Conservation (phyloP, 768 basidiomycete genomes). For the Coprinopsis cinerea region DNA sequence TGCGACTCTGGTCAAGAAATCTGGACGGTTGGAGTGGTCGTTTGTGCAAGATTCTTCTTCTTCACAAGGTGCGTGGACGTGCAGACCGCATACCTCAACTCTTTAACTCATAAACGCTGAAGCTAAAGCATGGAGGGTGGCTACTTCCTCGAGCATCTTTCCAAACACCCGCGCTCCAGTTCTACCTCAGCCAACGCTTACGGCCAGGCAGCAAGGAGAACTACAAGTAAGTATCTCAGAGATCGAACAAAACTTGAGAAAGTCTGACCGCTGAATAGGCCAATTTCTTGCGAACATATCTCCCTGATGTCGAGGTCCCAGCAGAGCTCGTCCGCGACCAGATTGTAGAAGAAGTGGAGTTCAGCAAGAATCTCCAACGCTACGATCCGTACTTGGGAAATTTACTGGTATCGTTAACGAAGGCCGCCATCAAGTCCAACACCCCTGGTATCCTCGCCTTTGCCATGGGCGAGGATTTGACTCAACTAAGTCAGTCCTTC, state of each 20-base stretch:
- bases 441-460: slow-evolving; percentile 41
- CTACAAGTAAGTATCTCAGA: slow-evolving; percentile 48
- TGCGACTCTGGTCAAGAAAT: slow-evolving; percentile 42
- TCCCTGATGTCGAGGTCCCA: slow-evolving; percentile 72
- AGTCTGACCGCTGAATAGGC: slow-evolving; percentile 35
- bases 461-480: slow-evolving; percentile 55
- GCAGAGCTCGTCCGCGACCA: slow-evolving; percentile 58
- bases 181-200: slow-evolving; percentile 23
- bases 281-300: slow-evolving; percentile 62
- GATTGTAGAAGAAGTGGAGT: slow-evolving; percentile 39
- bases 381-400: slow-evolving; percentile 61
- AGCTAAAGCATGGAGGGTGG: slow-evolving; percentile 14
- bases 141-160: slow-evolving; percentile 40
- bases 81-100: background rate
- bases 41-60: slow-evolving; percentile 20
- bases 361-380: slow-evolving; percentile 24
- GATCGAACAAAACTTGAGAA: no score
- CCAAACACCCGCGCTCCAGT: slow-evolving; percentile 47
- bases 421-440: slow-evolving; percentile 15
- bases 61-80: slow-evolving; percentile 13
- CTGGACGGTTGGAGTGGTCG: slow-evolving; percentile 49
- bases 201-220: slow-evolving; percentile 49
- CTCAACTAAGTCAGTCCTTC: slow-evolving; percentile 51
- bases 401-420: slow-evolving; percentile 37
- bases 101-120: background rate